Base-by-base conservation (phyloP, 2,329 filamentous ascomycete genomes). In the Fusarium marasasianum region DNA sequence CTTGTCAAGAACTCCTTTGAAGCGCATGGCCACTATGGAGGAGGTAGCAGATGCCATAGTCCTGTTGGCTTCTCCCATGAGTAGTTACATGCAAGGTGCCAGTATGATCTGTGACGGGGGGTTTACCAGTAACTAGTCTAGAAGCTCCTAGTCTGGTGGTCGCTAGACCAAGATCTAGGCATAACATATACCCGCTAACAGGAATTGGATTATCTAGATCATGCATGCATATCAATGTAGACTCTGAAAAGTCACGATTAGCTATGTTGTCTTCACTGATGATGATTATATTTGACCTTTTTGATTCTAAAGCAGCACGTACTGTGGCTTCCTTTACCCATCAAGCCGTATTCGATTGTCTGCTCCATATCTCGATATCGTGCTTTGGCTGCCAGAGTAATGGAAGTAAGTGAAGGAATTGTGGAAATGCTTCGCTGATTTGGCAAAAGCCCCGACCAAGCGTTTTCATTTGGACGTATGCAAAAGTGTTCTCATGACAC, bases 41-140 rank as follows among this genome's bases (percentile, higher is more conserved):
- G 88, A 91, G 78, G 84, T 90, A 70, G 87, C 86, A 1, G 87
- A 90, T 71, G 80, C 83, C 38, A 85, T 89, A 33, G 80, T 86
- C 0, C 88, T 88, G 64, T 75, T 90, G 65, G 86, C 85, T 24
- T 88, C 86, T 38, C 82, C 84, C 4, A 83, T 88, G 82, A 85
- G 85, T 63, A 89, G 87, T 63, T 90, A 84, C 74, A 86, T 90
- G 79, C 83, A 86, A 57, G 88, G 87, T 2, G 80, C 84, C 22
- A 81, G 81, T 10, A 70, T 89, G 54, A 79, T 88, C 5, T 84
- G 84, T 20, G 87, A 89, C 72, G 86, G 87, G 10, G 85, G 84
- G 0, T 84, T 82, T 47, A 82, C 80, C 45, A 78, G 70, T 20
- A 79, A 78, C 58, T 79, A 35, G 33, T 35, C 33, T 35, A 63